phyloP scores from a whole-genome alignment of 1,139 yeast genomes.

The Hyphopichia burtonii region DNA sequence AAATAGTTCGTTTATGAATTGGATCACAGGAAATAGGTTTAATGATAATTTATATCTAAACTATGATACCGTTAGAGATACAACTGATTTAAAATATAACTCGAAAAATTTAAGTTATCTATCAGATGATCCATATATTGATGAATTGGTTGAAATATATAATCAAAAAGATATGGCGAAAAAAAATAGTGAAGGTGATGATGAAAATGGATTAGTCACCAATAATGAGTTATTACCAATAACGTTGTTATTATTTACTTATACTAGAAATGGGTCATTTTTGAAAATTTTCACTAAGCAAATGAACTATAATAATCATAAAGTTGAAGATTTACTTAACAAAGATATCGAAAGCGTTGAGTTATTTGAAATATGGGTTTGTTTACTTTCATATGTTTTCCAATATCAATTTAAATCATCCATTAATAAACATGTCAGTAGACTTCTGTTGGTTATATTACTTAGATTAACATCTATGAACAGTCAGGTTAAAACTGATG shows the following conservation, averaged over 20 bases:
- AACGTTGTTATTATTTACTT: constrained; percentile 18
- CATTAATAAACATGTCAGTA: constrained; percentile 20
- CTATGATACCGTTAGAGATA: constrained; percentile 17
- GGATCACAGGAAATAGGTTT: constrained; percentile 37
- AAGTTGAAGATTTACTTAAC: constrained; percentile 16
- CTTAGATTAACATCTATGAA: constrained; percentile 23
- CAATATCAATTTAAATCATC: constrained; percentile 35
- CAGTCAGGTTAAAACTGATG: constrained; percentile 5
- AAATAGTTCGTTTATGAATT: constrained; percentile 37
- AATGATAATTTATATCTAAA: constrained; percentile 23
- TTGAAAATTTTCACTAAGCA: constrained; percentile 18
- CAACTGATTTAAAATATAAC: constrained; percentile 19
- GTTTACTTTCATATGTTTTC: constrained; percentile 35
- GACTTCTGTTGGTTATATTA: constrained; percentile 22
- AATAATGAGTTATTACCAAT: constrained; percentile 26
- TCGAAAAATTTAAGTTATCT: constrained; percentile 1
- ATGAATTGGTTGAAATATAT: constrained; percentile 18
- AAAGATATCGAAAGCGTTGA: constrained; percentile 18
- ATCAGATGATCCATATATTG: constrained; percentile 17
- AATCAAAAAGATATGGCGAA: constrained; percentile 13
- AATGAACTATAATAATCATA: constrained; percentile 8
- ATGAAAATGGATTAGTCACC: constrained; percentile 12
- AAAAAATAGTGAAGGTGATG: constrained; percentile 9
- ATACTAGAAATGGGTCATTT: constrained; percentile 21
- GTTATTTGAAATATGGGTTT: constrained; percentile 34